Base-by-base conservation (phyloP, 1,284 basidiomycete species). In the Athelia sp. region DNA sequence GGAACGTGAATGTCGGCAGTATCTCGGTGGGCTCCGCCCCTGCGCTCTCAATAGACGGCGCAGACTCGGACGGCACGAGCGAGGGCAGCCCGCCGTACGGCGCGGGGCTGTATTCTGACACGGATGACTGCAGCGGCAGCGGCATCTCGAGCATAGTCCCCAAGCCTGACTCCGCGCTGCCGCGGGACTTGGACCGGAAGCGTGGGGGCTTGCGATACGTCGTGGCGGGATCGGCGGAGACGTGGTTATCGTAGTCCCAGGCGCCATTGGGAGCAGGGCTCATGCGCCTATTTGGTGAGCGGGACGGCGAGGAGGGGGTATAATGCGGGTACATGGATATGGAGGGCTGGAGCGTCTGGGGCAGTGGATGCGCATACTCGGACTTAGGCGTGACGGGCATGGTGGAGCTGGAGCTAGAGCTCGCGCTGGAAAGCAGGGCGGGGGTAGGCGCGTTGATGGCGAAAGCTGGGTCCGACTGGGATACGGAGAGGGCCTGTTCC, bases 161-260 rank as follows among this genome's bases (percentile, higher is more conserved):
- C 4, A 29, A 13, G 6, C 26, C 26, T 13, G 36, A 40, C 9
- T 9, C 36, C 9, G 36, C 36, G n/a, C 36, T 40, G 36, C 36
- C 36, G 15, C 58, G 59, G 0, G 70, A 59, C 52, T 62, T 67
- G 21, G 67, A 63, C 29, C 66, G 59, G 49, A 71, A 65, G 46
- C 70, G 65, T 35, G 67, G 68, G 38, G 66, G 67, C 50, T 71
- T 65, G 17, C 51, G 58, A 46, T 54, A 61, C 32, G 49, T 53
- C 19, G 52, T 46, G 35, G 51, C 57, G 29, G 54, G 44, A 58
- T 51, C 47, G 46, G 48, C 38, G 15, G 45, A 43, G 6, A 34
- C 46, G 47, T 34, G 45, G 53, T 60, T 59, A 43, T 71, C 69
- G 67, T 68, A 69, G 45, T 66, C 66, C 66, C 61, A 62, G 44